These are phyloP conservation scores for Halophytophthora polymorphica DNA, from an alignment of 352 stramenopile species.

Conservation along the genomic window DNA sequence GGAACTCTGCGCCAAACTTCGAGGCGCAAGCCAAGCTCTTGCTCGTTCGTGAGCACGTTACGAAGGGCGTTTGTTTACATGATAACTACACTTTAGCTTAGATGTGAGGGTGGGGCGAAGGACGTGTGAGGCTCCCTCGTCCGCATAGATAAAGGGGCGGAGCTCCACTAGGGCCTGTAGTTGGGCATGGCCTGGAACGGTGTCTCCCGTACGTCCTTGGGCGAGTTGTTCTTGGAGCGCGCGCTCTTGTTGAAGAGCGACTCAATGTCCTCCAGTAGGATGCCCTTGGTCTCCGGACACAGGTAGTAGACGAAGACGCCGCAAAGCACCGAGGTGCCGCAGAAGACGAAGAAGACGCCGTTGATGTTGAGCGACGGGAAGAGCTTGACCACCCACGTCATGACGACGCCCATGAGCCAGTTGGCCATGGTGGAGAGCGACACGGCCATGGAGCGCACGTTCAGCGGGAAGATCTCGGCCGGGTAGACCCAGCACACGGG, in stretches of 20 bases:
- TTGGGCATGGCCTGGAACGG: slow-evolving; percentile 26
- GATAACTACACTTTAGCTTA: slow-evolving; percentile 13
- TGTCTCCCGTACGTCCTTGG: slow-evolving; percentile 29
- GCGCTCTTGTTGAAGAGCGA: slow-evolving; percentile 39
- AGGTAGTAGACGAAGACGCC: slow-evolving; percentile 43
- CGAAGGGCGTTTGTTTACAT: slow-evolving; percentile 21
- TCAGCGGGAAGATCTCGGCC: slow-evolving; percentile 34
- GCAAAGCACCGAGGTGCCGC: slow-evolving; percentile 33
- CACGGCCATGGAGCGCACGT: slow-evolving; percentile 41
- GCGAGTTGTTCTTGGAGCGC: slow-evolving; percentile 26
- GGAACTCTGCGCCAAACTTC: too few relatives aligned
- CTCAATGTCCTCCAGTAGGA: slow-evolving; percentile 59
- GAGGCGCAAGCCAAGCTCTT: too few relatives aligned
- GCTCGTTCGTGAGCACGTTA: too few relatives aligned
- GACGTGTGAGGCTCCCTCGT: not conserved
- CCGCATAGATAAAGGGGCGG: slow-evolving; percentile 26
- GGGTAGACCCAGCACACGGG: slow-evolving; percentile 41
- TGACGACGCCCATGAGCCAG: slow-evolving; percentile 46
- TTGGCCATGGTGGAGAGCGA: slow-evolving; percentile 49
- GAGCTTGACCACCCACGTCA: slow-evolving; percentile 51
- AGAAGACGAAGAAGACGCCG: slow-evolving; percentile 54
- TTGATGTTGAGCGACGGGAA: slow-evolving; percentile 47
- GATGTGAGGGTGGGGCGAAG: slow-evolving; percentile 6
- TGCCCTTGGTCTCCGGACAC: slow-evolving; percentile 48
- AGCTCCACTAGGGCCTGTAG: slow-evolving; percentile 17